phyloP scores from a whole-genome alignment of 2,329 filamentous ascomycete genomes.

The Pseudofabraea citricarpa region DNA sequence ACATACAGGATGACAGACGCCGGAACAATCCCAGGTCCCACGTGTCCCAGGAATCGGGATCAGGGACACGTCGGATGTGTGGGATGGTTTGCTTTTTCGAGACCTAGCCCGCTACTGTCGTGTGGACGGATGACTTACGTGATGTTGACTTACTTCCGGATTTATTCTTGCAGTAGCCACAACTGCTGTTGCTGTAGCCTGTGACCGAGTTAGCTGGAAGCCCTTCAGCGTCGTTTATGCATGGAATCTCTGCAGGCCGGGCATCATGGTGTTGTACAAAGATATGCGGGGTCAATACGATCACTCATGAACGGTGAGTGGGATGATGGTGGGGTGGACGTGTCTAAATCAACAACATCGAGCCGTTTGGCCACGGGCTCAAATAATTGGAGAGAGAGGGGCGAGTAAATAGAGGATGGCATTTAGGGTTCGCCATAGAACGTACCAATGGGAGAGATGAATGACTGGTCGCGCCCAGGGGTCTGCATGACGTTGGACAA shows the following conservation, averaged over 20 bases:
- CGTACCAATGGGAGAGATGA: constrained; percentile 25
- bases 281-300: constrained; percentile 1
- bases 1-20: too few relatives aligned
- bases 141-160: constrained; percentile 25
- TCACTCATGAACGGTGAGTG: neutral
- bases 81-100: too few relatives aligned
- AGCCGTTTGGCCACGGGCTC: constrained; percentile 19
- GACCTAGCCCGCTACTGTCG: too few relatives aligned
- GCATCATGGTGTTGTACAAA: constrained; percentile 3
- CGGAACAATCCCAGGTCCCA: too few relatives aligned
- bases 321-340: neutral
- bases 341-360: constrained; percentile 19
- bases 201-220: constrained; percentile 10
- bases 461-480: constrained; percentile 15
- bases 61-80: too few relatives aligned
- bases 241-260: too few relatives aligned
- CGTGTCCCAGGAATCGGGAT: too few relatives aligned
- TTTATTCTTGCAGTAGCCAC: constrained; percentile 25
- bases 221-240: neutral
- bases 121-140: too few relatives aligned
- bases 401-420: neutral
- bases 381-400: constrained; percentile 15
- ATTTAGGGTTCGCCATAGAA: constrained; percentile 6
- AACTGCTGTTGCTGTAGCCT: constrained; percentile 25
- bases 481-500: constrained; percentile 19